Conservation (phyloP, 1,139 yeast species). For the Arxiozyma telluris region DNA sequence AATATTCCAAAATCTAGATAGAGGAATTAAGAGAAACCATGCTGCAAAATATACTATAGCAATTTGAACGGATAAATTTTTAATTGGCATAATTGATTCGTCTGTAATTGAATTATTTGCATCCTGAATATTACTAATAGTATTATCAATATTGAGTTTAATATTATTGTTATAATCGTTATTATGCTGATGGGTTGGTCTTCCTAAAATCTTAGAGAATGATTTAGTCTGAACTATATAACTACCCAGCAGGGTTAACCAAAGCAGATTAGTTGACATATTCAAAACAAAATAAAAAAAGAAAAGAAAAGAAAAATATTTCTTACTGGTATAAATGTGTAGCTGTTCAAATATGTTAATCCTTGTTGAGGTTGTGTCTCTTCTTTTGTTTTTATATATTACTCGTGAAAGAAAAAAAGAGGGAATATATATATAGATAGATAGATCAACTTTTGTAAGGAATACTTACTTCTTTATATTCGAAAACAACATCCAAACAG, state of each 20-base stretch:
- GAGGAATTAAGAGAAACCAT: conserved; percentile 14
- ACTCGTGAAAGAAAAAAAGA: background rate
- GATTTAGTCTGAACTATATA: conserved; percentile 17
- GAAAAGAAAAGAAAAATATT: no score
- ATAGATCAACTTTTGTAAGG: no score
- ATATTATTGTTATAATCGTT: conserved; percentile 1
- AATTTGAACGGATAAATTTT: conserved; percentile 11
- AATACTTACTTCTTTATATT: no score
- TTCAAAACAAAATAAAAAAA: background rate
- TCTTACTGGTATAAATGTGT: background rate
- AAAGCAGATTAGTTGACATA: conserved; percentile 8
- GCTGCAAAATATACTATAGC: conserved; percentile 13
- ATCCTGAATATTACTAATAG: background rate
- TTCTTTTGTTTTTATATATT: no score
- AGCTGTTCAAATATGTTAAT: background rate
- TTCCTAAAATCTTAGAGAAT: conserved; percentile 12
- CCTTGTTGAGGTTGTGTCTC: background rate
- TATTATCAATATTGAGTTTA: background rate
- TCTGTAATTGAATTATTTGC: background rate
- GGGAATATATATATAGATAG: no score
- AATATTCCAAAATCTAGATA: conserved; percentile 8
- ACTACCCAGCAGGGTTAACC: conserved; percentile 14
- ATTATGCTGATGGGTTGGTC: conserved; percentile 1
- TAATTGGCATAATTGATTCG: background rate
- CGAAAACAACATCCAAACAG: no score